Percentiles rank a stretch among this genome's conserved stretches.
These are phyloP conservation scores for Asterophora parasitica DNA, from an alignment of 768 basidiomycete genomes.

Conservation along the genomic window DNA sequence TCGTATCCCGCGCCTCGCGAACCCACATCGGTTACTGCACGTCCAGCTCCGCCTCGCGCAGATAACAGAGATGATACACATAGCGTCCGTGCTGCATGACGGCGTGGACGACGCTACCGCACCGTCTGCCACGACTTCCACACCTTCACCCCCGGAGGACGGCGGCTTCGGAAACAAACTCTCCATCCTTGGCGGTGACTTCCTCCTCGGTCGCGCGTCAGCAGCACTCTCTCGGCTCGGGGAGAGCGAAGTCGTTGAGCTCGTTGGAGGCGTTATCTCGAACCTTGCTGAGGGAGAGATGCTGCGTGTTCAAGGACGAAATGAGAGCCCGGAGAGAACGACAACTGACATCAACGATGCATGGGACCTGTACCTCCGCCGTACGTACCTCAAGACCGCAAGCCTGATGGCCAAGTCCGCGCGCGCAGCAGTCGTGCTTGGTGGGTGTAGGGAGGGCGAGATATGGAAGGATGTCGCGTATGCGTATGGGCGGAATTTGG, in stretches of 20 bases:
- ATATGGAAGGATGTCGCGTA: constrained; percentile 87
- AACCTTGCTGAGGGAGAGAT: constrained; percentile 98
- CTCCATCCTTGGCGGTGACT: constrained; percentile 91
- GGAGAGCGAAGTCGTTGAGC: constrained; percentile 85
- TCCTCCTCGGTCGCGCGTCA: constrained; percentile 87
- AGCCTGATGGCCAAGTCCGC: constrained; percentile 87
- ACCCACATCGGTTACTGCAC: constrained; percentile 57
- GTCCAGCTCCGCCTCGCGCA: constrained; percentile 91
- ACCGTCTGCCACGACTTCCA: no score
- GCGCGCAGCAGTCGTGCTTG: constrained; percentile 81
- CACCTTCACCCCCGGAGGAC: constrained; percentile 54
- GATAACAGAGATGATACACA: constrained; percentile 97
- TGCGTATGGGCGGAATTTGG: constrained; percentile 84
- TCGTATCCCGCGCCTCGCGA: constrained; percentile 19
- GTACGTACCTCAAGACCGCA: constrained; percentile 80
- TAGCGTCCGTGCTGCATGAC: constrained; percentile 91
- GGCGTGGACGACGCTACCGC: constrained; percentile 71
- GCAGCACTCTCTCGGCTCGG: constrained; percentile 85
- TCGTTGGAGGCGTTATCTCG: constrained; percentile 86
- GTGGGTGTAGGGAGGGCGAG: constrained; percentile 67
- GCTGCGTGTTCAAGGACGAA: constrained; percentile 63
- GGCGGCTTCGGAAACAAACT: constrained; percentile 87
- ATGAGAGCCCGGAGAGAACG: constrained; percentile 28
- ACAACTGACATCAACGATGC: constrained; percentile 32
- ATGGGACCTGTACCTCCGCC: constrained; percentile 70